Base-by-base conservation (phyloP, 1,284 basidiomycete genomes). In the Phellinidium pouzarii region DNA sequence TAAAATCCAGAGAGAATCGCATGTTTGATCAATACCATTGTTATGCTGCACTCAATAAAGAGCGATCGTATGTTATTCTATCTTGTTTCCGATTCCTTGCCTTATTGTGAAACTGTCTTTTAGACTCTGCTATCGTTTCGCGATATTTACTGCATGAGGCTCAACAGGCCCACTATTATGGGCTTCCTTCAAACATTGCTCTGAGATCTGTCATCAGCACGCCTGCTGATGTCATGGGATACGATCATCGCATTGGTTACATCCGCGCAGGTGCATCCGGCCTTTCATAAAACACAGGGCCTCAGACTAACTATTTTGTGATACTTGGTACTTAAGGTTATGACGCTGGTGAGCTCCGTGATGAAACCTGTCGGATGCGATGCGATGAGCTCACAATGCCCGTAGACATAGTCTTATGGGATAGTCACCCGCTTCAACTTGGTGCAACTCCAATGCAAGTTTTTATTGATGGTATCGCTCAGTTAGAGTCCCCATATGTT, bases 231-330 rank as follows among this genome's bases (percentile, higher is more conserved):
- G 68, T 70, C 3, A 61, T 77, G 20, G 78, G 77, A 5, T 65
- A 79, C 43, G 73, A 69, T 31, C 77, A 81, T 60, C 68, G 79
- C n/a, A 58, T 81, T 23, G 79, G 79, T 3, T 71, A 67, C 57
- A 57, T 79, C n/a, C 63, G 66, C 20, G 48, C 61, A 19, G 72
- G 73, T 54, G 44, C 29, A 55, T 78, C n/a, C n/a, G n/a, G n/a
- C n/a, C n/a, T n/a, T n/a, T n/a, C n/a, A n/a, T n/a, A n/a, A n/a
- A n/a, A n/a, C n/a, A n/a, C n/a, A n/a, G n/a, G n/a, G n/a, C n/a
- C n/a, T n/a, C n/a, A n/a, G n/a, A n/a, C n/a, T 14, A 63, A 66
- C 20, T 27, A 27, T 8, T 8, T 27, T 25, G 4, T 44, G 5
- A 44, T 22, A 19, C 19, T 23, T 47, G n/a, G 29, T 7, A 37